Evolutionary conservation across 441 rosid species (phyloP), one percentile per base, ranked within the genome.

Genomic region (Eutrema salsugineum): DNA sequence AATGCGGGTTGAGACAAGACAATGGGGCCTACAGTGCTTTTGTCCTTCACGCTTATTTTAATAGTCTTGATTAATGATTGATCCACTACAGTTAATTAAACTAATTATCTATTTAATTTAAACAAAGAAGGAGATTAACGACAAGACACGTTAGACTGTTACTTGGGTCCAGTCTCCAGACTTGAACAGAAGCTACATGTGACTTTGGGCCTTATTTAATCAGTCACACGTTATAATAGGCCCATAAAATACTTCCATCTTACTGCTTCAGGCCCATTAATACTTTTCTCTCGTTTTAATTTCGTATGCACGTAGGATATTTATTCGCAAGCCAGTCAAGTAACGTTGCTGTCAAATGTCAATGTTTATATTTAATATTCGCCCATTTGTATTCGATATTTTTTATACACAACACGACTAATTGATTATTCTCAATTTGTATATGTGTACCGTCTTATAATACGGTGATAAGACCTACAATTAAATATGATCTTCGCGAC

Each of bases 1-100:
- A 66, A 68, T 81, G 84, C 68, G 73, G 84, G 83, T 78, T 65
- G 63, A 67, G 83, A 63, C 57, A 65, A 77, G 81, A 78, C 83
- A 78, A 14, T 36, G 66, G 82, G 87, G 70, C 82, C 87, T 77
- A 70, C 44, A 14, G 6, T 77, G 82, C 78, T 70, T 68, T 53
- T 68, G 79, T 63, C 79, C 77, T 83, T 83, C 84, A 70, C 83
- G 80, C 81, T 80, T 71, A 78, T 83, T 76, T 76, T 56, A 70
- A 57, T 70, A 48, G 68, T 64, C 79, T 64, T 59, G 20, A 63
- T 57, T 61, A 42, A 76, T 75, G 24, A 75, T 22, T 75, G 74
- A 70, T 76, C 19, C 48, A 47, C 47, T 55, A 62, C 79, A 70
- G 62, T 73, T 65, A 64, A 66, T 62, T 76, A 59, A 33, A 24